Evolutionary conservation across 2,329 filamentous ascomycete species (phyloP).

Genomic region (Colletotrichum cuscutae): DNA sequence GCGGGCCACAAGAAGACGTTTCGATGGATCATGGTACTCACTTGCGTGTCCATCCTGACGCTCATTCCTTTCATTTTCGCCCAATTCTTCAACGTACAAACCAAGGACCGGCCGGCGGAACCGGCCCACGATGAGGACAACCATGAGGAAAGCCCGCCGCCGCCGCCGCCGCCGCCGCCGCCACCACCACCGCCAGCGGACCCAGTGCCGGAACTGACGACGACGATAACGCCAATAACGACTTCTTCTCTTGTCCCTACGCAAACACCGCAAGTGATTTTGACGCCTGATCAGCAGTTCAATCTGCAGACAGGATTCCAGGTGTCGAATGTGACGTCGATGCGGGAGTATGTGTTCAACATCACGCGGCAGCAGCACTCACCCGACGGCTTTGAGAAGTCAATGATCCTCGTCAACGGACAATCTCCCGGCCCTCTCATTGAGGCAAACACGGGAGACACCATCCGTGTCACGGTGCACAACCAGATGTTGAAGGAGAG

Average conservation of each 20-base stretch:
- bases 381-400: conserved; percentile 65
- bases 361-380: conserved; percentile 59
- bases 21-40: conserved; percentile 27
- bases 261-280: conserved; percentile 13
- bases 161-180: not conserved
- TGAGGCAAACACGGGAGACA: conserved; percentile 55
- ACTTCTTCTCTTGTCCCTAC: conserved; percentile 10
- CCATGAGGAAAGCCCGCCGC: conserved; percentile 7
- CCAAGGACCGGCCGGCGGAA: conserved; percentile 14
- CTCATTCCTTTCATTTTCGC: conserved; percentile 31
- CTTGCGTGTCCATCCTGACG: conserved; percentile 24
- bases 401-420: conserved; percentile 71
- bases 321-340: conserved; percentile 12
- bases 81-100: conserved; percentile 30
- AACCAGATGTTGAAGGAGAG: conserved; percentile 49
- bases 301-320: conserved; percentile 20
- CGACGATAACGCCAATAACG: not conserved
- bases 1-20: conserved; percentile 21
- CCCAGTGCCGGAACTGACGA: conserved; percentile 3
- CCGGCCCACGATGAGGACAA: conserved; percentile 14
- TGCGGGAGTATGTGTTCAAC: conserved; percentile 65
- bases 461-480: conserved; percentile 50
- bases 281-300: conserved; percentile 25
- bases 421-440: conserved; percentile 75
- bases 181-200: not conserved